Conservation (phyloP, 495 filamentous ascomycete genomes). For the Lophiostoma macrostomum region DNA sequence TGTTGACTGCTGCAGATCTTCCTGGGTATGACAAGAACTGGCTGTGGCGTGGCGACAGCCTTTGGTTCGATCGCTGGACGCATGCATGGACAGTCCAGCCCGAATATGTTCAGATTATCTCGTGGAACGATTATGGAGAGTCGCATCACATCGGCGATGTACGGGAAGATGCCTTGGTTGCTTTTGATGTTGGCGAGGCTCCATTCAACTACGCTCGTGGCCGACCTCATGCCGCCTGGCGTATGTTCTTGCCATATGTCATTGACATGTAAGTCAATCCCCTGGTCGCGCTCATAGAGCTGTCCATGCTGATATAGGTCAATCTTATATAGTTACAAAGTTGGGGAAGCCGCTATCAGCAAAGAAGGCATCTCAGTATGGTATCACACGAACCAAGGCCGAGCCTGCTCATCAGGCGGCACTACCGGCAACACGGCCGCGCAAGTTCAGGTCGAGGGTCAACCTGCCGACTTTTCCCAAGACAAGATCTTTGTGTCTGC, state of each 20-base stretch:
- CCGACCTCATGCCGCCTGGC: neutral
- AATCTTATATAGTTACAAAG: too few relatives aligned
- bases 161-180: neutral
- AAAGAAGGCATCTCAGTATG: neutral
- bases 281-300: too few relatives aligned
- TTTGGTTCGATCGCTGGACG: constrained; percentile 75
- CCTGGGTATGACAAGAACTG: constrained; percentile 70
- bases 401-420: neutral
- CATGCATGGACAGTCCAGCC: constrained; percentile 63
- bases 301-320: too few relatives aligned
- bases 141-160: constrained; percentile 69
- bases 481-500: neutral
- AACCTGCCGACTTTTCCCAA: neutral
- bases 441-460: neutral
- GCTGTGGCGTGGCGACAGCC: constrained; percentile 65
- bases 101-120: constrained; percentile 56
- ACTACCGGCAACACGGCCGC: neutral
- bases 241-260: neutral
- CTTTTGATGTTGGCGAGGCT: neutral
- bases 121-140: constrained; percentile 78
- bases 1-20: too few relatives aligned
- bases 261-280: constrained; percentile 1
- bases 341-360: neutral
- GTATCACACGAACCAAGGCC: neutral
- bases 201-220: constrained; percentile 1